Conservation (phyloP, 129 eudicot genomes). For the Flaveria brownii region DNA sequence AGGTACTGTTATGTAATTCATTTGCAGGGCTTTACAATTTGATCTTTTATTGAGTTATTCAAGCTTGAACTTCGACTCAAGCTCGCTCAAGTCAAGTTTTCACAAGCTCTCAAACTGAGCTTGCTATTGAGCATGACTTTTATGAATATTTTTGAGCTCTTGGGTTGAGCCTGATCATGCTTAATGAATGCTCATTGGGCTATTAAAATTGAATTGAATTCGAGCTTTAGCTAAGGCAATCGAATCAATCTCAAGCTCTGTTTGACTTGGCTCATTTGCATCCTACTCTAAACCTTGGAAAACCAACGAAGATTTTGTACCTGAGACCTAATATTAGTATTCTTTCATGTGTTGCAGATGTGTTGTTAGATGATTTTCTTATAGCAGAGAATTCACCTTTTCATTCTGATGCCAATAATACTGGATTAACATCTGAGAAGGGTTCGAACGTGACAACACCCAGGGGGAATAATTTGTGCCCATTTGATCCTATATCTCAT, state of each 20-base stretch:
- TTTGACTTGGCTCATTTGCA: not conserved
- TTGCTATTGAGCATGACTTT: not conserved
- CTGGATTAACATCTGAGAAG: conserved; percentile 31
- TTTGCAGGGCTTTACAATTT: not conserved
- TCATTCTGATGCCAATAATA: conserved; percentile 54
- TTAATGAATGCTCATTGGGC: not conserved
- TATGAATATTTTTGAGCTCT: not conserved
- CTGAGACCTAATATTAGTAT: not conserved
- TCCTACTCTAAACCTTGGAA: not conserved
- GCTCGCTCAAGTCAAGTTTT: not conserved
- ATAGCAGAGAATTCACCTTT: conserved; percentile 74
- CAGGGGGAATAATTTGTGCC: conserved; percentile 36
- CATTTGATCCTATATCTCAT: conserved; percentile 36
- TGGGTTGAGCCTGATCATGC: not conserved
- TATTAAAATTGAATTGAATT: not conserved
- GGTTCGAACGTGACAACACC: conserved; percentile 42
- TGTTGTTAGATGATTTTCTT: conserved; percentile 72
- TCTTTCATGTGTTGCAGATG: conserved; percentile 50
- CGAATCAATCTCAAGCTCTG: not conserved
- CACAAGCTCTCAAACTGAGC: not conserved
- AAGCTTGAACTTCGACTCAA: not conserved
- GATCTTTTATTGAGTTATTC: not conserved
- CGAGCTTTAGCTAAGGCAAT: not conserved
- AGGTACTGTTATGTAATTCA: not conserved
- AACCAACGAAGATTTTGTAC: not conserved